Percentiles rank a stretch among this genome's conserved stretches.
Evolutionary conservation across 768 basidiomycete genomes (phyloP).

Genomic region (Boletus pseudopeckii): DNA sequence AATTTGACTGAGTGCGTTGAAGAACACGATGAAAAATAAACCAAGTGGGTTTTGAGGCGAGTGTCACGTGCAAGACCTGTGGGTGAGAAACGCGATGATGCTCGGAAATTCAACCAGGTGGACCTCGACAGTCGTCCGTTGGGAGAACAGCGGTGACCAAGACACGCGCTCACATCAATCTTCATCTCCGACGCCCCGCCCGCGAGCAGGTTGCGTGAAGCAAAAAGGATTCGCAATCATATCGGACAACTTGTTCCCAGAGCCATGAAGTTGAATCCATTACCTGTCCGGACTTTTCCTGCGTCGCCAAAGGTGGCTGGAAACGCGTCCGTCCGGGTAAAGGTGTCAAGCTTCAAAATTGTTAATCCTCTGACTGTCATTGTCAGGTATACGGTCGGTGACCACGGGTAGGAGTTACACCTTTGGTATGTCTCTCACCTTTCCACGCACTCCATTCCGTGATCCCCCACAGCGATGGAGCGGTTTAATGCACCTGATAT

Average conservation of each 20-base stretch:
- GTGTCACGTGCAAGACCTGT: conserved; percentile 30
- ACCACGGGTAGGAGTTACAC: too few relatives aligned
- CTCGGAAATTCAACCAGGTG: background rate
- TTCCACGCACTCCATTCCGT: too few relatives aligned
- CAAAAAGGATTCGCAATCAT: background rate
- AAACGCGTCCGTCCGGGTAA: background rate
- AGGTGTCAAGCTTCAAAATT: background rate
- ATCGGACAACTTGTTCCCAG: background rate
- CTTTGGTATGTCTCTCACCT: too few relatives aligned
- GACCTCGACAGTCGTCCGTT: background rate
- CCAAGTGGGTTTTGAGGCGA: background rate
- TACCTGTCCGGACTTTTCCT: background rate
- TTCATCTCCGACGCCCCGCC: background rate
- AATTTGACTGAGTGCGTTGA: conserved; percentile 36
- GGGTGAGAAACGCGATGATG: too few relatives aligned
- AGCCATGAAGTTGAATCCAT: too few relatives aligned
- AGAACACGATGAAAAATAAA: background rate
- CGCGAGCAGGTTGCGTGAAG: too few relatives aligned
- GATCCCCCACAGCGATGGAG: too few relatives aligned
- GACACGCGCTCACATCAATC: background rate
- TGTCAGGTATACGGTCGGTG: background rate
- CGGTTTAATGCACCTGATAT: too few relatives aligned
- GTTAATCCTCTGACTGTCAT: background rate
- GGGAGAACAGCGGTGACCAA: background rate
- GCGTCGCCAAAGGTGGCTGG: background rate